These are phyloP conservation scores for Beauveria caledonica DNA, from an alignment of 2,329 filamentous ascomycete genomes.

Conservation along the genomic window DNA sequence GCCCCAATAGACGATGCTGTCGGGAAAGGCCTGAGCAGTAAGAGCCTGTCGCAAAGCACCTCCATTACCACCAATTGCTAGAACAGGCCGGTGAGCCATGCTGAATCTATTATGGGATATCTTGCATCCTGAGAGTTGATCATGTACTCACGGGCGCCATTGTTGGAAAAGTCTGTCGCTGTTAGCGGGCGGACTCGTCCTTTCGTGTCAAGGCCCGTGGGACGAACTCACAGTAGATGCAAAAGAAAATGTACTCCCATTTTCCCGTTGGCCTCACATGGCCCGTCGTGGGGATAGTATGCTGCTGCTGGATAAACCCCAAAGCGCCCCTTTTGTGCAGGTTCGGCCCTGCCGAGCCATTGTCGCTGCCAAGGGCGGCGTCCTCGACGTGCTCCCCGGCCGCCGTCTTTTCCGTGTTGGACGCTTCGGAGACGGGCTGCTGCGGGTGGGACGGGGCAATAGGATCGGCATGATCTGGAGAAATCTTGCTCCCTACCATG, in stretches of 20 bases:
- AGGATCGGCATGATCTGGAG: neutral
- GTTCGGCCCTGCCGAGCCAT: neutral
- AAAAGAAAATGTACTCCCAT: slow-evolving; percentile 15
- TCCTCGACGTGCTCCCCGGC: slow-evolving; percentile 7
- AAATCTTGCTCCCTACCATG: neutral
- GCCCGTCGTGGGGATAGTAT: slow-evolving; percentile 14
- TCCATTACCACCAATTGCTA: slow-evolving; percentile 14
- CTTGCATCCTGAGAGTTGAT: neutral
- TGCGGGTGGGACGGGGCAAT: neutral
- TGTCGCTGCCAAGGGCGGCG: neutral
- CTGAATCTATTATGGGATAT: neutral
- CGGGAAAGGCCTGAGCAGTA: slow-evolving; percentile 5
- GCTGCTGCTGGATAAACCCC: slow-evolving; percentile 13
- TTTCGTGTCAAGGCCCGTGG: neutral
- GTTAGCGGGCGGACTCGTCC: neutral
- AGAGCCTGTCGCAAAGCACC: slow-evolving; percentile 13
- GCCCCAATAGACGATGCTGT: slow-evolving; percentile 10
- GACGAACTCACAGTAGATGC: slow-evolving; percentile 12
- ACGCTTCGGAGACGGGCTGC: neutral
- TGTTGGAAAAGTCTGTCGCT: slow-evolving; percentile 13
- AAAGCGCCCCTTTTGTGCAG: slow-evolving; percentile 9
- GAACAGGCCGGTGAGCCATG: neutral
- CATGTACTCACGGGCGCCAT: slow-evolving; percentile 13
- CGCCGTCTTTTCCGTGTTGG: neutral
- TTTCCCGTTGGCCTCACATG: slow-evolving; percentile 12